These are phyloP conservation scores for Lepiota venenata DNA, from an alignment of 768 basidiomycete genomes.

Conservation along the genomic window DNA sequence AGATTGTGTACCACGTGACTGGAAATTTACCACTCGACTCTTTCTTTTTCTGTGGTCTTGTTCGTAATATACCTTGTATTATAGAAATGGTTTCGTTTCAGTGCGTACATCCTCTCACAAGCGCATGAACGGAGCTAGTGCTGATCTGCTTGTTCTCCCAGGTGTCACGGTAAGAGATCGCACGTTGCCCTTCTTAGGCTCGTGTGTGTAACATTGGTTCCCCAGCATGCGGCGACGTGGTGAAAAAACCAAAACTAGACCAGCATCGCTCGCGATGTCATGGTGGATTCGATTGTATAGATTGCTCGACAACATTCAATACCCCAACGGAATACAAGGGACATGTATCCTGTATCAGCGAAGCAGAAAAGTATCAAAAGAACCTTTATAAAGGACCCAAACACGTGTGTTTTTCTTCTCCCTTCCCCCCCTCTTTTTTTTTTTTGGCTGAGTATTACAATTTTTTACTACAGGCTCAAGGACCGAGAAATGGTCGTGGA, in stretches of 20 bases:
- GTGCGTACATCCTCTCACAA: conserved; percentile 15
- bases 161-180: conserved; percentile 64
- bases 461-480: background rate
- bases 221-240: conserved; percentile 76
- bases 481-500: background rate
- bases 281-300: conserved; percentile 75
- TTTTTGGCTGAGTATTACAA: background rate
- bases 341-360: conserved; percentile 83
- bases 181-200: background rate
- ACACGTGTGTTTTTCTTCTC: conserved; percentile 27
- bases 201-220: background rate
- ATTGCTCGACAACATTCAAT: conserved; percentile 84
- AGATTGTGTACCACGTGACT: too few relatives aligned
- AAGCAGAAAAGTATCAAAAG: conserved; percentile 94
- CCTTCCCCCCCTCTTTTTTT: conserved; percentile 1
- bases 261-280: conserved; percentile 65
- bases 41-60: too few relatives aligned
- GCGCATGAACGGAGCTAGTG: background rate
- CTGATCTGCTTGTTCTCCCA: conserved; percentile 22
- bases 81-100: conserved; percentile 29
- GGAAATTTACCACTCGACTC: too few relatives aligned
- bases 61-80: background rate
- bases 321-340: conserved; percentile 74
- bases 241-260: conserved; percentile 93
- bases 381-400: conserved; percentile 79